These are phyloP conservation scores for Epichloe aotearoae DNA, from an alignment of 2,329 filamentous ascomycete genomes.

Conservation along the genomic window DNA sequence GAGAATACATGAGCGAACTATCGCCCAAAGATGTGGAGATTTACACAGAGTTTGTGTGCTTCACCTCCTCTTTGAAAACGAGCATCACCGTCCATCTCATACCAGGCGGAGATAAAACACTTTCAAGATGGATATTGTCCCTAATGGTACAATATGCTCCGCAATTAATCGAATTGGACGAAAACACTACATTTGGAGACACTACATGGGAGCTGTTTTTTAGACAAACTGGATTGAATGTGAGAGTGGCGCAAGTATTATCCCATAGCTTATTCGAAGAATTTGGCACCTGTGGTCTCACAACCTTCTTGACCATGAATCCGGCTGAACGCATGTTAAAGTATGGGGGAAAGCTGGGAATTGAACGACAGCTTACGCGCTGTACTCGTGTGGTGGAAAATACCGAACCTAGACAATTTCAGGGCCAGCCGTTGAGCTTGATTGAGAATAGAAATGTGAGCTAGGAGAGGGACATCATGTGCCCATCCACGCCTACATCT, in stretches of 20 bases:
- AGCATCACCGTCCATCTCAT: slow-evolving; percentile 31
- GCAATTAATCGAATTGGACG: slow-evolving; percentile 15
- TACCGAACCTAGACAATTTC: neutral
- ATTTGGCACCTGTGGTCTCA: slow-evolving; percentile 16
- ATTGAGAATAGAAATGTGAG: neutral
- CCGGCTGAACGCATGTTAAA: slow-evolving; percentile 11
- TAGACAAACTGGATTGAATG: slow-evolving; percentile 22
- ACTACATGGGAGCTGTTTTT: slow-evolving; percentile 27
- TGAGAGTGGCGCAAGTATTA: slow-evolving; percentile 22
- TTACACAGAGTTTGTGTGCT: slow-evolving; percentile 37
- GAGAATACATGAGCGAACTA: slow-evolving; percentile 27
- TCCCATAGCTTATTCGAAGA: slow-evolving; percentile 14
- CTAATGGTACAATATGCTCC: slow-evolving; percentile 33
- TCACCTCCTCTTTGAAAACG: slow-evolving; percentile 28
- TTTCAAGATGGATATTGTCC: slow-evolving; percentile 42
- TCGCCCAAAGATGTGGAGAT: slow-evolving; percentile 28
- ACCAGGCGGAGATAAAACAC: slow-evolving; percentile 33
- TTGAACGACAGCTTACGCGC: slow-evolving; percentile 10
- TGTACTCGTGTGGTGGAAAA: neutral
- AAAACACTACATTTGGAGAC: slow-evolving; percentile 25
- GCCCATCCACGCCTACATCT: neutral
- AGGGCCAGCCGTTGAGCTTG: neutral
- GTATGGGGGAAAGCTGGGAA: slow-evolving; percentile 16
- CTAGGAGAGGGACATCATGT: neutral
- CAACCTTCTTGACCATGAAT: slow-evolving; percentile 19